Conservation (phyloP, 495 filamentous ascomycete species). For the Cercophora newfieldiana region DNA sequence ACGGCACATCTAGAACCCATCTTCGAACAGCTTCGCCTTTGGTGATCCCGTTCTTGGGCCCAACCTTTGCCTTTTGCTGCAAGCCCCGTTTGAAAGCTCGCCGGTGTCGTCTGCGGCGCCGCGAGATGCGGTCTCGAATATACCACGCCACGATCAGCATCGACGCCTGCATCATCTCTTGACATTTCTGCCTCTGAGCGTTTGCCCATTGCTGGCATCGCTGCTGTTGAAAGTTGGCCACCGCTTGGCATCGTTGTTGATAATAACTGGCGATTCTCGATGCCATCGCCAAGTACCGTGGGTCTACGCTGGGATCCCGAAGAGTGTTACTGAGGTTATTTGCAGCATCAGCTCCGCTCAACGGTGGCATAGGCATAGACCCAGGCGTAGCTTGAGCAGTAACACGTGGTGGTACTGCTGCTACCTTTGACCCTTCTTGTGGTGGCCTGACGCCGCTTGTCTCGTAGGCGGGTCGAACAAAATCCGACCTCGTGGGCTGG, state of each 20-base stretch:
- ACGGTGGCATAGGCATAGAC: neutral
- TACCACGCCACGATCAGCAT: slow-evolving; percentile 44
- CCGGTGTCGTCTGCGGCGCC: slow-evolving; percentile 26
- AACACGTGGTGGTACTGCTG: neutral
- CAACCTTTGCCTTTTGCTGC: slow-evolving; percentile 10
- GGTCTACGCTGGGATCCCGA: slow-evolving; percentile 25
- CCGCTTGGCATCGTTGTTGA: slow-evolving; percentile 39
- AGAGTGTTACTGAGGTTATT: slow-evolving; percentile 4
- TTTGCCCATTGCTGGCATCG: slow-evolving; percentile 40
- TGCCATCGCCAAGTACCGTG: slow-evolving; percentile 36
- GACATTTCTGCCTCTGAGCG: slow-evolving; percentile 36
- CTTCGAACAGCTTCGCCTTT: slow-evolving; percentile 36
- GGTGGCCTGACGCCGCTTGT: slow-evolving; percentile 14
- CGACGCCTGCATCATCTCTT: slow-evolving; percentile 40
- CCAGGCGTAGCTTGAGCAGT: neutral
- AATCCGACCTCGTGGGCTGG: slow-evolving; percentile 13
- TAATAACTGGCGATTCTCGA: slow-evolving; percentile 42
- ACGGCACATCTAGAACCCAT: slow-evolving; percentile 37
- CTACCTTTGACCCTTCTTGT: neutral
- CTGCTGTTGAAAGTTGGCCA: slow-evolving; percentile 39
- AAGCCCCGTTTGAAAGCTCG: slow-evolving; percentile 30
- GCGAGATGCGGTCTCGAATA: slow-evolving; percentile 36
- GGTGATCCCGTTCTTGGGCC: slow-evolving; percentile 19
- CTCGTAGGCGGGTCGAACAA: slow-evolving; percentile 7
- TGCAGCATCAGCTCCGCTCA: neutral